These are phyloP conservation scores for Fusarium sublunatum DNA, from an alignment of 2,329 filamentous ascomycete genomes.

Conservation along the genomic window DNA sequence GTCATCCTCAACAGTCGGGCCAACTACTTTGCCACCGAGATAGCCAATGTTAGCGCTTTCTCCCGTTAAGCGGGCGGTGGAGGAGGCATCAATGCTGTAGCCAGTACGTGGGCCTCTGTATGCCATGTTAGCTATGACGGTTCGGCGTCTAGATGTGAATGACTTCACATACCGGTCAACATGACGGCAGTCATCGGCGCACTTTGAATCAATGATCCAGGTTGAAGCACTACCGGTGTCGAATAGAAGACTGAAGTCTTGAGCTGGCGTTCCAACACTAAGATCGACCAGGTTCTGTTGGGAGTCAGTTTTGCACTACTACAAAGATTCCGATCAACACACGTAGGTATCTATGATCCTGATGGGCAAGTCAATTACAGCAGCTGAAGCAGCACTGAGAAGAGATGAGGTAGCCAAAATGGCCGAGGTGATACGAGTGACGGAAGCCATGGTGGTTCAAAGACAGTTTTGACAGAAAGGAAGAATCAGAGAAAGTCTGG, in stretches of 20 bases:
- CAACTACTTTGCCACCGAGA: slow-evolving; percentile 47
- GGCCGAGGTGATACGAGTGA: slow-evolving; percentile 11
- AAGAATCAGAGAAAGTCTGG: too few species aligned
- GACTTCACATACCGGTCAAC: slow-evolving; percentile 26
- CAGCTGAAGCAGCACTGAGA: slow-evolving; percentile 12
- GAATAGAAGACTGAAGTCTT: slow-evolving; percentile 47
- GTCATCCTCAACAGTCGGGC: slow-evolving; percentile 44
- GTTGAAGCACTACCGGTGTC: slow-evolving; percentile 52
- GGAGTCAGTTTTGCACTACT: slow-evolving; percentile 1
- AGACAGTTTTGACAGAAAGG: too few species aligned
- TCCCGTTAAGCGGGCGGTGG: slow-evolving; percentile 40
- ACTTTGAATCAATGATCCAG: slow-evolving; percentile 49
- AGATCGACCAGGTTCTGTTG: slow-evolving; percentile 22
- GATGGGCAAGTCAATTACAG: slow-evolving; percentile 25
- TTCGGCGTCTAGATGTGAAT: too few species aligned
- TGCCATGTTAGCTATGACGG: background rate
- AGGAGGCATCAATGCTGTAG: slow-evolving; percentile 46
- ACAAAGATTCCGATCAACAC: background rate
- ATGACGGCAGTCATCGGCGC: slow-evolving; percentile 45
- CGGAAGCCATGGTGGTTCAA: slow-evolving; percentile 1
- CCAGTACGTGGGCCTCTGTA: slow-evolving; percentile 43
- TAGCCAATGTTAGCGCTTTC: slow-evolving; percentile 44
- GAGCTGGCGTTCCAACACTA: slow-evolving; percentile 45
- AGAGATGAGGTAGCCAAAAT: slow-evolving; percentile 14
- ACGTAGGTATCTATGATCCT: slow-evolving; percentile 23